A percentile compares a stretch with the other conserved stretches of the same genome.
phyloP scores from a whole-genome alignment of 176 grass and related monocot species.

The Raddia guianensis region DNA sequence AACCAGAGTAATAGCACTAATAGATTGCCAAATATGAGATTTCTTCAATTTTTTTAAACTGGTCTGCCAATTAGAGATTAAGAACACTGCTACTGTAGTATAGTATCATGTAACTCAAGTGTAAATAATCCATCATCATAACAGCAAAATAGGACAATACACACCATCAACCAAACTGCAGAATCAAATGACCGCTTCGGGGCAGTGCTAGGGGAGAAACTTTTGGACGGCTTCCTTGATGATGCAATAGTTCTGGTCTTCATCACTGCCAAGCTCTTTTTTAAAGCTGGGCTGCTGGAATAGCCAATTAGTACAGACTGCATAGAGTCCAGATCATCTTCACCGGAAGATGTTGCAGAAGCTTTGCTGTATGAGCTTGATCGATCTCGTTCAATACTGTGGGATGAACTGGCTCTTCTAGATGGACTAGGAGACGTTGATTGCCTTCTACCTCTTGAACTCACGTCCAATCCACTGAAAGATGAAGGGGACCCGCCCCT shows the following conservation, averaged over 20 bases:
- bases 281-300: constrained; percentile 55
- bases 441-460: constrained; percentile 72
- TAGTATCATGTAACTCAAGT: background rate
- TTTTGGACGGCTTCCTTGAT: constrained; percentile 79
- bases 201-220: constrained; percentile 57
- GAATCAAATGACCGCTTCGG: constrained; percentile 91
- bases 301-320: constrained; percentile 55
- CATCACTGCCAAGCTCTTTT: constrained; percentile 58
- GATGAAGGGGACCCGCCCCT: constrained; percentile 73
- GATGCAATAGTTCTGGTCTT: constrained; percentile 68
- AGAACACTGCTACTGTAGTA: background rate
- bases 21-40: background rate
- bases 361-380: constrained; percentile 70
- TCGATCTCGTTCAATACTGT: constrained; percentile 66
- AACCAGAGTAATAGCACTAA: constrained; percentile 16
- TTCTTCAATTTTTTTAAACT: background rate
- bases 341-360: constrained; percentile 69
- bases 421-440: constrained; percentile 84
- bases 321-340: constrained; percentile 85
- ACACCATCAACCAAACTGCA: constrained; percentile 83
- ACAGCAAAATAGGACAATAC: constrained; percentile 34
- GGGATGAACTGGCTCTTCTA: constrained; percentile 78
- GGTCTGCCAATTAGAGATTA: constrained; percentile 21
- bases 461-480: constrained; percentile 51
- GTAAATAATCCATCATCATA: constrained; percentile 30